Evolutionary conservation across 2,329 filamentous ascomycete genomes (phyloP).

Genomic region (Zarea fungicola): DNA sequence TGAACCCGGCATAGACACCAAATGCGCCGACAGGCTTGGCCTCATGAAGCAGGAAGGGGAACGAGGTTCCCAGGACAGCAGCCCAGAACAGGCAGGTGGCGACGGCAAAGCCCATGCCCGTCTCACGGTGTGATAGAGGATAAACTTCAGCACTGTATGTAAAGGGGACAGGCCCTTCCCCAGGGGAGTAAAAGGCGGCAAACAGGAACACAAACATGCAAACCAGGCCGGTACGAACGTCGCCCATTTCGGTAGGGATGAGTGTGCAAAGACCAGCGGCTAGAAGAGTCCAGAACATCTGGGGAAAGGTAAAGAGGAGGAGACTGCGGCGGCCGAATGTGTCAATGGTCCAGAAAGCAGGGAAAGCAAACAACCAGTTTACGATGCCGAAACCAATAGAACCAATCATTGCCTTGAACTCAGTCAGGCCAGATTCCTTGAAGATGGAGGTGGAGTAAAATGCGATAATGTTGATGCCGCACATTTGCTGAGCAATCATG

Average conservation of each 20-base stretch:
- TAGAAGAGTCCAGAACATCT: slow-evolving; percentile 38
- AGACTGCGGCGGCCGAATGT: slow-evolving; percentile 50
- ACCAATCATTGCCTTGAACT: slow-evolving; percentile 52
- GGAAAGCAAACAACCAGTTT: slow-evolving; percentile 54
- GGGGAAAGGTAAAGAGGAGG: slow-evolving; percentile 38
- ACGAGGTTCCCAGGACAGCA: slow-evolving; percentile 56
- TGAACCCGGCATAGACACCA: slow-evolving; percentile 51
- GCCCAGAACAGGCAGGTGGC: slow-evolving; percentile 60
- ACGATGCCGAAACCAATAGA: slow-evolving; percentile 55
- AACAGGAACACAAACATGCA: slow-evolving; percentile 54
- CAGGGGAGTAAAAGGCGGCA: slow-evolving; percentile 44
- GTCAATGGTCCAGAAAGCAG: slow-evolving; percentile 56
- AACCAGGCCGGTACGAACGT: slow-evolving; percentile 39
- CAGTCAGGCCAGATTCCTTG: slow-evolving; percentile 48
- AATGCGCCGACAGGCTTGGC: slow-evolving; percentile 46
- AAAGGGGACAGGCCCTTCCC: slow-evolving; percentile 63
- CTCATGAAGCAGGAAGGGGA: slow-evolving; percentile 49
- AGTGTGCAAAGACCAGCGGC: slow-evolving; percentile 46
- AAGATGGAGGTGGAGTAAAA: slow-evolving; percentile 68
- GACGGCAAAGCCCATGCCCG: slow-evolving; percentile 67
- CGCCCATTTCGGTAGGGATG: slow-evolving; percentile 35
- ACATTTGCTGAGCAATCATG: slow-evolving; percentile 75
- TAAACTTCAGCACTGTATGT: slow-evolving; percentile 66
- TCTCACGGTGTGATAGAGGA: slow-evolving; percentile 64
- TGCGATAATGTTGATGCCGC: slow-evolving; percentile 66